Conservation (phyloP, 2,329 filamentous ascomycete genomes). For the Coniochaeta sp. region DNA sequence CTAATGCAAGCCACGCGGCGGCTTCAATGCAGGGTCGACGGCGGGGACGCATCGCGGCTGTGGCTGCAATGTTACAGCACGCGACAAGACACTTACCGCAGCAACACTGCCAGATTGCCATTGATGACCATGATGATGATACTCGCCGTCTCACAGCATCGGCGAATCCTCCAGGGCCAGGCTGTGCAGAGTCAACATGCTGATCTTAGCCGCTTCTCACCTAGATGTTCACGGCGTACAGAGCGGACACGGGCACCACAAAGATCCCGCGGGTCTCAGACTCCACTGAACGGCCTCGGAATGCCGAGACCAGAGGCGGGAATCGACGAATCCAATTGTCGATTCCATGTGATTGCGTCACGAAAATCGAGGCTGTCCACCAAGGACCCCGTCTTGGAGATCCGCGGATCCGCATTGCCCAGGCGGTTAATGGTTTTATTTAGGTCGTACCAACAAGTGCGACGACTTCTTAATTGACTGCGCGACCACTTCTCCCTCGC, state of each 20-base stretch:
- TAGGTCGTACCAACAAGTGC: not conserved
- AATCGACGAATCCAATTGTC: not conserved
- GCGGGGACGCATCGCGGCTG: not conserved
- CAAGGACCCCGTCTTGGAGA: not conserved
- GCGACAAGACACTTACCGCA: not conserved
- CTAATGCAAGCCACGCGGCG: not conserved
- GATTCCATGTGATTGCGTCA: not conserved
- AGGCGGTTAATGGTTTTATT: not conserved
- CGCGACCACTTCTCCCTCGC: not conserved
- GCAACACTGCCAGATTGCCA: not conserved
- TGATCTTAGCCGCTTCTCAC: not conserved
- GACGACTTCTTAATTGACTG: not conserved
- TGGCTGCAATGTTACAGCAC: not conserved
- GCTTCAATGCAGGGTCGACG: not conserved
- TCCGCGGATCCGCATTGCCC: not conserved
- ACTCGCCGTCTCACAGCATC: not conserved
- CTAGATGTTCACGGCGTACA: not conserved
- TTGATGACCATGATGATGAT: not conserved
- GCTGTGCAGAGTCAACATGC: not conserved
- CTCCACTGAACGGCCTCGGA: not conserved
- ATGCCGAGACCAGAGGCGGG: not conserved
- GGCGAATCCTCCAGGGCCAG: not conserved
- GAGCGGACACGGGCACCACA: not conserved
- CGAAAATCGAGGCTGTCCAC: not conserved
- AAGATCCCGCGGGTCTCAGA: not conserved